A percentile compares a stretch with the other conserved stretches of the same genome.
These are phyloP conservation scores for Diplocarpon rosae DNA, from an alignment of 2,329 filamentous ascomycete species.

Conservation along the genomic window DNA sequence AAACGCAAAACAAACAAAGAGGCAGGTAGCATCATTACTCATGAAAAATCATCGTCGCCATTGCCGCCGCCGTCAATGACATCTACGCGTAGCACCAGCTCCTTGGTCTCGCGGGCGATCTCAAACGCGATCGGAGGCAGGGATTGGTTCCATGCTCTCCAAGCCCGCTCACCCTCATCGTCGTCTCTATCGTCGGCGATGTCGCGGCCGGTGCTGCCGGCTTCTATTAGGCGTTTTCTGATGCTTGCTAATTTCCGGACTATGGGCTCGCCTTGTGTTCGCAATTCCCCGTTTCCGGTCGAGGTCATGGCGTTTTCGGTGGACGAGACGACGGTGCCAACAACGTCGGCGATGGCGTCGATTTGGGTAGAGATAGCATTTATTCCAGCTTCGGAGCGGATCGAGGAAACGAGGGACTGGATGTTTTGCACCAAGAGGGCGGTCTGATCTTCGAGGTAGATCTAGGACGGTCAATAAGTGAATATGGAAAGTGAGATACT, in stretches of 20 bases:
- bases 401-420: slow-evolving; percentile 65
- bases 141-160: slow-evolving; percentile 55
- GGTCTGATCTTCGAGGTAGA: slow-evolving; percentile 76
- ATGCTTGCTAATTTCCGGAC: slow-evolving; percentile 49
- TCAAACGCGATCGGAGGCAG: slow-evolving; percentile 80
- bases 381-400: slow-evolving; percentile 53
- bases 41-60: slow-evolving; percentile 22
- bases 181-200: slow-evolving; percentile 44
- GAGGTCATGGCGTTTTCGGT: slow-evolving; percentile 46
- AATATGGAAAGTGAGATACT: background rate
- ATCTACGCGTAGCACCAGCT: slow-evolving; percentile 45
- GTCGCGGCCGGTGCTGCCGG: slow-evolving; percentile 48
- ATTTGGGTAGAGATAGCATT: slow-evolving; percentile 60
- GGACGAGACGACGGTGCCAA: slow-evolving; percentile 57
- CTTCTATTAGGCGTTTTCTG: slow-evolving; percentile 53
- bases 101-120: slow-evolving; percentile 73
- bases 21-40: slow-evolving; percentile 5
- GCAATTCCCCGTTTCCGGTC: slow-evolving; percentile 40
- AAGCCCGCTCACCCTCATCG: slow-evolving; percentile 41
- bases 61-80: slow-evolving; percentile 20
- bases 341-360: slow-evolving; percentile 56
- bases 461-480: slow-evolving; percentile 32
- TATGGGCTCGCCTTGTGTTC: slow-evolving; percentile 38
- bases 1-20: too few relatives aligned
- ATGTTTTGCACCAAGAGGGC: slow-evolving; percentile 69